Evolutionary conservation across 1,284 basidiomycete genomes (phyloP).

Genomic region (Fomitopsis palustris): DNA sequence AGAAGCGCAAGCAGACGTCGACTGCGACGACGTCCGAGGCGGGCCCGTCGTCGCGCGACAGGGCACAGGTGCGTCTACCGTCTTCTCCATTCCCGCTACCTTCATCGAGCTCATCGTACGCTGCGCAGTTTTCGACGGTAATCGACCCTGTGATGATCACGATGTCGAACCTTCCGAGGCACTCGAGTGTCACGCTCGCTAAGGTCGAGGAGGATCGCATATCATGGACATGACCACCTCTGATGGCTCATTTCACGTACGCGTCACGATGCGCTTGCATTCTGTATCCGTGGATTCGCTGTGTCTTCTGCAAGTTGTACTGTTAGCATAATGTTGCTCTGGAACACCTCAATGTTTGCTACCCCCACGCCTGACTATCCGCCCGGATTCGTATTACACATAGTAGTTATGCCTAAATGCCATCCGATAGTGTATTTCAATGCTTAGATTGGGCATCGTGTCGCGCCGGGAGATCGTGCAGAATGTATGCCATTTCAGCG

Average conservation of each 20-base stretch:
- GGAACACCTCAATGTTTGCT: neutral
- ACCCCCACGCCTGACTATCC: neutral
- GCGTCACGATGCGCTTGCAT: no score
- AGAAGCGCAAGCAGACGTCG: neutral
- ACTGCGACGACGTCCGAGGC: neutral
- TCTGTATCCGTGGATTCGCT: no score
- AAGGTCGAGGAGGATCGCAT: neutral
- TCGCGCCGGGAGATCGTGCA: no score
- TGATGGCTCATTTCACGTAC: neutral
- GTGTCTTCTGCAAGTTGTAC: neutral
- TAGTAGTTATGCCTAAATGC: neutral
- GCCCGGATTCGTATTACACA: neutral
- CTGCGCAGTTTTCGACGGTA: slow-evolving; percentile 1
- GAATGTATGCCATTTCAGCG: no score
- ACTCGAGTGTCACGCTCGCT: neutral
- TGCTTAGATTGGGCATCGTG: no score
- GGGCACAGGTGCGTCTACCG: neutral
- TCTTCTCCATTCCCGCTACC: neutral
- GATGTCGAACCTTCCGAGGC: neutral
- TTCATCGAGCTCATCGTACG: neutral
- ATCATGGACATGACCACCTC: neutral
- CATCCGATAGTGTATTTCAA: neutral
- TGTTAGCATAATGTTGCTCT: neutral
- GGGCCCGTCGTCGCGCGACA: neutral
- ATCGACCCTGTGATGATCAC: slow-evolving; percentile 3